A percentile compares a stretch with the other conserved stretches of the same genome.
Evolutionary conservation across 2,329 filamentous ascomycete genomes (phyloP).

Genomic region (Endocalyx cinctus): DNA sequence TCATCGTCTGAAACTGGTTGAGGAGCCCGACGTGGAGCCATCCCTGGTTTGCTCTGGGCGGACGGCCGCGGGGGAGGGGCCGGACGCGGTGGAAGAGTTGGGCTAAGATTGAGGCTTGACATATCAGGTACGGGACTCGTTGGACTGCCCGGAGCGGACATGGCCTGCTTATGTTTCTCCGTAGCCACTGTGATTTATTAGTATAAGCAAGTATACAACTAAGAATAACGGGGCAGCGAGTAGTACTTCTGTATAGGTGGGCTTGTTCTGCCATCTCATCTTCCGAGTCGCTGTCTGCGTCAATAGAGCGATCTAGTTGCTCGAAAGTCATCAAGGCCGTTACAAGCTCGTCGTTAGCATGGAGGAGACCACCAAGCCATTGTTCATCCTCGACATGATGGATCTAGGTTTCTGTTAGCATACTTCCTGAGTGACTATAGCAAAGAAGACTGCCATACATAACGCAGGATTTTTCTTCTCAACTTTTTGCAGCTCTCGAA

Average conservation of each 20-base stretch:
- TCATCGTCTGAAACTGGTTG: slow-evolving; percentile 49
- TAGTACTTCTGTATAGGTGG: slow-evolving; percentile 57
- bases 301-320: slow-evolving; percentile 82
- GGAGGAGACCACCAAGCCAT: slow-evolving; percentile 84
- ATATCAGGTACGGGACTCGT: slow-evolving; percentile 35
- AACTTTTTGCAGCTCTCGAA: slow-evolving; percentile 87
- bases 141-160: slow-evolving; percentile 37
- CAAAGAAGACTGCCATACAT: slow-evolving; percentile 44
- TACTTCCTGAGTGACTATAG: too few relatives aligned
- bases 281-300: slow-evolving; percentile 67
- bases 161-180: slow-evolving; percentile 45
- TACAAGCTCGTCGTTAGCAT: slow-evolving; percentile 95
- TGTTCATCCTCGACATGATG: slow-evolving; percentile 88
- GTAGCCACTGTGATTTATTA: slow-evolving; percentile 43
- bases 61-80: slow-evolving; percentile 44
- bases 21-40: slow-evolving; percentile 41
- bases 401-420: too few relatives aligned
- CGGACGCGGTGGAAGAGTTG: slow-evolving; percentile 34
- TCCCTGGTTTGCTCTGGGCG: slow-evolving; percentile 43
- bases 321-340: slow-evolving; percentile 91
- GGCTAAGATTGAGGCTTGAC: slow-evolving; percentile 38
- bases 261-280: slow-evolving; percentile 65
- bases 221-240: slow-evolving; percentile 4
- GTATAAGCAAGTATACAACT: slow-evolving; percentile 5
- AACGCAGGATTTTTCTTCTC: slow-evolving; percentile 78